Conservation (phyloP, 148 eudicot genomes). For the Chenopodium album region DNA sequence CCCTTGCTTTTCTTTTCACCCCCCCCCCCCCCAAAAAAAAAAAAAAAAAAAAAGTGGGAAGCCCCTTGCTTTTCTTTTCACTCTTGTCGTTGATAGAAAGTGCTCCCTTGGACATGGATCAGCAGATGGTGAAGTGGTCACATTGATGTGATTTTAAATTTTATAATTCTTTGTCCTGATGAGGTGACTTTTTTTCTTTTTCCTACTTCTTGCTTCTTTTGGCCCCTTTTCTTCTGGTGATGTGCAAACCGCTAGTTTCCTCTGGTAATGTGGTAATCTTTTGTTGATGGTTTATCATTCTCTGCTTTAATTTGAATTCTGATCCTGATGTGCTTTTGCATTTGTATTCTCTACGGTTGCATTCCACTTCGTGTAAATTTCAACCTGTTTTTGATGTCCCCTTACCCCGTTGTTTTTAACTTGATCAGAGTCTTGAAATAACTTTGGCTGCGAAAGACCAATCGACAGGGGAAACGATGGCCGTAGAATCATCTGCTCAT, state of each 20-base stretch:
- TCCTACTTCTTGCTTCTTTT: neutral
- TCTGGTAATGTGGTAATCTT: neutral
- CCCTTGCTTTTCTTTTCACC: no score
- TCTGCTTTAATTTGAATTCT: neutral
- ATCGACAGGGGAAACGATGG: conserved; percentile 29
- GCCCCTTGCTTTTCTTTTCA: no score
- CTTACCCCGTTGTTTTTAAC: neutral
- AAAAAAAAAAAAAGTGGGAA: no score
- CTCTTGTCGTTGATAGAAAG: neutral
- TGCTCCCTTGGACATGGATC: neutral
- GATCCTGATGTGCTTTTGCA: neutral
- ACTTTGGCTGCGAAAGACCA: conserved; percentile 41
- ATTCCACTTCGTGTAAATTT: neutral
- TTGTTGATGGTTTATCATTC: neutral
- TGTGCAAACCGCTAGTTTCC: neutral
- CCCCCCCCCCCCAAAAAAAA: no score
- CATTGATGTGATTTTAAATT: neutral
- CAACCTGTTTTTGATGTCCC: neutral
- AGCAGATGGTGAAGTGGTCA: neutral
- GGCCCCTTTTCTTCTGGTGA: neutral
- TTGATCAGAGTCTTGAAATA: conserved; percentile 47
- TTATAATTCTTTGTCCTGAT: neutral
- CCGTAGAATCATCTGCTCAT: conserved; percentile 44
- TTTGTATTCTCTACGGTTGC: neutral
- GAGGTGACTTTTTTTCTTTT: neutral